Base-by-base conservation (phyloP, 495 filamentous ascomycete genomes). In the Rusavskia elegans region DNA sequence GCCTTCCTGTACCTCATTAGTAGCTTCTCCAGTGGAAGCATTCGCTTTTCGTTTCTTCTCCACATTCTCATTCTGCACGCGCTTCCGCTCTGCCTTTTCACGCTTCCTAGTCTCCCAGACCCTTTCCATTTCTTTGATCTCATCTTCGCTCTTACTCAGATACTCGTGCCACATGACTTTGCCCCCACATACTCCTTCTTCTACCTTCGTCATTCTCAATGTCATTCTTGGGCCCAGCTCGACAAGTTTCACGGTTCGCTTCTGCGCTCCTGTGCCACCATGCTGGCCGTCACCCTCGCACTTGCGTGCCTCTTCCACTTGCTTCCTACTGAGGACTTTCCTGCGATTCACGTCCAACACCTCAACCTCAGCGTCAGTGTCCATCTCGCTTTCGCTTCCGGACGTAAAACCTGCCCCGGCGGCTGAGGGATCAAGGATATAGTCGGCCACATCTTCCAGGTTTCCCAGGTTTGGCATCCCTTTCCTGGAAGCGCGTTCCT, bases 91-190 rank as follows among this genome's bases (percentile, higher is more conserved):
- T 49, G 89, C 87, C 66, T 89, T 94, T 66, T 89, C 84, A 63
- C 81, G 80, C 55, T 77, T 77, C 61, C 79, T 77, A 61, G 77
- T 61, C 51, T 86, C 83, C 87, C 92, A 95, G 59, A 76, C 75
- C 69, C 80, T 70, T 58, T 97, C 87, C 59, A 95, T 64, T 50
- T 79, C 75, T 62, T 78, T 77, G 41, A 86, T 68, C 62, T 97
- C 92, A 37, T 78, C 71, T 57, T 77, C 79, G 1, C 82, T 80
- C 73, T 97, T 99, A 59, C 76, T 75, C 51, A 95, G 76, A 59
- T 82, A 92, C 60, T 95, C 88, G 67, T 99, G 93, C 92, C 93
- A 97, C 84, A 99, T 85, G 35, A 95, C 76, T 67, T 87, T 89
- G 38, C 92, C 92, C 32, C 79, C 76, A 61, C 89, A 96, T 13